phyloP scores from a whole-genome alignment of 768 basidiomycete species.

The Cystobasidium tubakii region DNA sequence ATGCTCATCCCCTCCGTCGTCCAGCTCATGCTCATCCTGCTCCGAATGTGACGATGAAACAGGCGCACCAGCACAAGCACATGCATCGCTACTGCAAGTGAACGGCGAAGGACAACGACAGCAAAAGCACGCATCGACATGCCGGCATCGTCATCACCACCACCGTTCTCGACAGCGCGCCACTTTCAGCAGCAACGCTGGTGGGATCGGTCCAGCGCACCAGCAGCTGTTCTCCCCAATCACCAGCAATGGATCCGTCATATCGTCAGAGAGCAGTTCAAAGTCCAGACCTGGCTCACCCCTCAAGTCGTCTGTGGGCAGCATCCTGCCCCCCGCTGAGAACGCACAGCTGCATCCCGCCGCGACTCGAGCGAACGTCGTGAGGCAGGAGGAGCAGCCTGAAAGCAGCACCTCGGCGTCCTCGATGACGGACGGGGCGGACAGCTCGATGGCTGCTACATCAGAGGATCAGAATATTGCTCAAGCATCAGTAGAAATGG shows the following conservation, averaged over 20 bases:
- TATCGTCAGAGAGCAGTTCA: not conserved
- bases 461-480: too few relatives aligned
- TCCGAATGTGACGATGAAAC: not conserved
- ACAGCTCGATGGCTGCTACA: too few relatives aligned
- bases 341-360: not conserved
- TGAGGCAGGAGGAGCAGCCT: not conserved
- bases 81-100: not conserved
- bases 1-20: not conserved
- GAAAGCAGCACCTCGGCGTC: too few relatives aligned
- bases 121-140: not conserved
- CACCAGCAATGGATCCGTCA: not conserved
- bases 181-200: not conserved
- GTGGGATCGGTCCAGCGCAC: not conserved
- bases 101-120: not conserved
- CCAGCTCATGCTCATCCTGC: constrained; percentile 6
- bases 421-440: too few relatives aligned
- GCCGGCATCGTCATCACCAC: not conserved
- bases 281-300: not conserved
- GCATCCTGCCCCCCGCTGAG: not conserved
- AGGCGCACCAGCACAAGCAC: too few relatives aligned
- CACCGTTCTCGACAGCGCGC: not conserved
- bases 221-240: not conserved
- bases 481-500: not conserved
- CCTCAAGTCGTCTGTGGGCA: not conserved
- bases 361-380: not conserved